phyloP scores from a whole-genome alignment of 495 filamentous ascomycete species.

The Filosporella fistucella region DNA sequence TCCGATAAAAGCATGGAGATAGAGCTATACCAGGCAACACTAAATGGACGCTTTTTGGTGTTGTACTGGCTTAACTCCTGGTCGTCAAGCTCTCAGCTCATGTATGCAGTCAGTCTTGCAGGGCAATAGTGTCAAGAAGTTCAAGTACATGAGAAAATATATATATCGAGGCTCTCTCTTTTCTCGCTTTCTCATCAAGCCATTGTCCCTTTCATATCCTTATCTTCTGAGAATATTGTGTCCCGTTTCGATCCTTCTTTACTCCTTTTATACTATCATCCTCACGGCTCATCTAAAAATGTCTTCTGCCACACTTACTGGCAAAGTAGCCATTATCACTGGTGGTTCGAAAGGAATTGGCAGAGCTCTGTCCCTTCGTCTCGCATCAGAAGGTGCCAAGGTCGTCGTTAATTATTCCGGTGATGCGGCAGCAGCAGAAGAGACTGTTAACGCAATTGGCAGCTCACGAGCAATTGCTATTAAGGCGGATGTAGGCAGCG shows the following conservation, averaged over 20 bases:
- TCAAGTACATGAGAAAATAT: too few relatives aligned
- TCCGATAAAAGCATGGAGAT: too few relatives aligned
- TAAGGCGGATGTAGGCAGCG: conserved; percentile 58
- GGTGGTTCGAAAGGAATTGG: conserved; percentile 68
- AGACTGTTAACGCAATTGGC: conserved; percentile 50
- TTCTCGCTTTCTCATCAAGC: too few relatives aligned
- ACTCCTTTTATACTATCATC: neutral
- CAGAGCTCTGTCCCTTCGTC: conserved; percentile 46
- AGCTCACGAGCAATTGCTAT: conserved; percentile 46
- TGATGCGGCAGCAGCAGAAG: conserved; percentile 46
- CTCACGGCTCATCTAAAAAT: conserved; percentile 1
- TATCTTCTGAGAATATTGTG: too few relatives aligned
- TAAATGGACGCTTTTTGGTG: too few relatives aligned
- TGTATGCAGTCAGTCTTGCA: too few relatives aligned
- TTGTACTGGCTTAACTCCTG: too few relatives aligned
- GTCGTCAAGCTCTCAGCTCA: too few relatives aligned
- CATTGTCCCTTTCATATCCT: too few relatives aligned
- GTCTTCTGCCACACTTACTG: conserved; percentile 33
- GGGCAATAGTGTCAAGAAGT: too few relatives aligned
- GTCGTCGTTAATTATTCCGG: conserved; percentile 61
- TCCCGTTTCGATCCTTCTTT: neutral
- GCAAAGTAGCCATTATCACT: conserved; percentile 61
- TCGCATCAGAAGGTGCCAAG: conserved; percentile 54
- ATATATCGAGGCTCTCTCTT: too few relatives aligned
- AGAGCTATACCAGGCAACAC: too few relatives aligned